Conservation (phyloP, 1,284 basidiomycete species). For the Coniferiporia sulphurascens region DNA sequence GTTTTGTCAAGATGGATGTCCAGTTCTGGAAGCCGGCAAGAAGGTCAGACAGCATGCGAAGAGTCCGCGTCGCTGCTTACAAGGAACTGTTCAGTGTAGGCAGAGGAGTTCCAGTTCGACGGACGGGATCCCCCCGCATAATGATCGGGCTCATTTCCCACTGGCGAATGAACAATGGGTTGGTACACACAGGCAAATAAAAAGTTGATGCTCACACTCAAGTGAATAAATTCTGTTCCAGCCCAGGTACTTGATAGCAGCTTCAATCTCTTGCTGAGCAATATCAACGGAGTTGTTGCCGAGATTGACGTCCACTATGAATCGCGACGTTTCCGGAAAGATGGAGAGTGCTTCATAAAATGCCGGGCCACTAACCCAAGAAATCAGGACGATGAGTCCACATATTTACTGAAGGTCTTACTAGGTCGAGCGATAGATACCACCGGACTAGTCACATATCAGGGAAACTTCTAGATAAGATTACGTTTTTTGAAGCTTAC, state of each 20-base stretch:
- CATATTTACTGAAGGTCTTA: conserved; percentile 13
- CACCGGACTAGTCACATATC: conserved; percentile 25
- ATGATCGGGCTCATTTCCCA: conserved; percentile 36
- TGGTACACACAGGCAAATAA: neutral
- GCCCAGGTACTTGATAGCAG: conserved; percentile 29
- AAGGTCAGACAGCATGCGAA: neutral
- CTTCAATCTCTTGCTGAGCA: conserved; percentile 28
- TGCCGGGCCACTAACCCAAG: conserved; percentile 27
- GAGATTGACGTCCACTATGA: conserved; percentile 31
- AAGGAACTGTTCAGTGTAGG: conserved; percentile 30
- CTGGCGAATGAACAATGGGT: conserved; percentile 19
- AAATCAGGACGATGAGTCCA: neutral
- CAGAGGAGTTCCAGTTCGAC: conserved; percentile 27
- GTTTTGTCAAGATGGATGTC: conserved; percentile 27
- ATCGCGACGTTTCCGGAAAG: conserved; percentile 30
- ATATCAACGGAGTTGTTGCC: conserved; percentile 32
- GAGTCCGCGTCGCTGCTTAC: conserved; percentile 18
- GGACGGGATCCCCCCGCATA: conserved; percentile 28
- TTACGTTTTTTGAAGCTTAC: conserved; percentile 19
- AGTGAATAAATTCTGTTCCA: conserved; percentile 30
- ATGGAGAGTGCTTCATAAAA: conserved; percentile 29
- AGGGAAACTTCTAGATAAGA: neutral
- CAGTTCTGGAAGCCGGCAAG: conserved; percentile 25
- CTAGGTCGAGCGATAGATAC: conserved; percentile 31
- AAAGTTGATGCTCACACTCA: conserved; percentile 25